phyloP scores from a whole-genome alignment of 345 rosid species.

The Euphorbia peplus region DNA sequence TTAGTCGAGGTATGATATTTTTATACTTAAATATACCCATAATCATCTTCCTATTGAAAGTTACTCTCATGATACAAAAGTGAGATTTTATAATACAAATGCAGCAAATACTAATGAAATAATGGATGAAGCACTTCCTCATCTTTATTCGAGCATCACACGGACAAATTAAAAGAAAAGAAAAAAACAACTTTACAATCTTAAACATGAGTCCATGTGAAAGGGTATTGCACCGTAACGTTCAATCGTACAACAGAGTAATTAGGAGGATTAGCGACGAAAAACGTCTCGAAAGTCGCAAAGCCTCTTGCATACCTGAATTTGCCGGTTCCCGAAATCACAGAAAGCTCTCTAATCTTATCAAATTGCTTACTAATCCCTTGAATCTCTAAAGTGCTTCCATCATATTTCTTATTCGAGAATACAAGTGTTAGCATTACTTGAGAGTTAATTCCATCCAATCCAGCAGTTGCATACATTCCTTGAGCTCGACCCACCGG shows the following conservation, averaged over 20 bases:
- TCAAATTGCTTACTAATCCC: conserved; percentile 9
- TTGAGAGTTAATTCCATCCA: conserved; percentile 9
- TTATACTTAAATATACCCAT: no score
- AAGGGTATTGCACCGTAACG: background rate
- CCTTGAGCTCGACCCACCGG: conserved; percentile 9
- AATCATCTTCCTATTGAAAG: no score
- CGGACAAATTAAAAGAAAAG: no score
- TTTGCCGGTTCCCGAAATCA: background rate
- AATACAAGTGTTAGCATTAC: background rate
- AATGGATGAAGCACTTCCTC: no score
- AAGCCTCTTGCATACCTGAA: background rate
- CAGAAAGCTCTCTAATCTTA: conserved; percentile 1
- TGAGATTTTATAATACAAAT: no score
- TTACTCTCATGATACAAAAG: no score
- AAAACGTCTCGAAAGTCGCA: background rate
- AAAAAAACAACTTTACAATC: no score
- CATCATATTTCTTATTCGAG: background rate
- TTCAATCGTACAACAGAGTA: background rate
- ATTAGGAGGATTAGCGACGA: background rate
- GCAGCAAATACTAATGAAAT: no score
- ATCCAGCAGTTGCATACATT: conserved; percentile 2
- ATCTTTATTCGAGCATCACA: no score
- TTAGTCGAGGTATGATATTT: no score
- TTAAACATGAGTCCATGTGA: background rate
- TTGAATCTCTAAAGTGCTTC: conserved; percentile 1